phyloP scores from a whole-genome alignment of 208 protist genomes.

The Leptomonas pyrrhocoris region DNA sequence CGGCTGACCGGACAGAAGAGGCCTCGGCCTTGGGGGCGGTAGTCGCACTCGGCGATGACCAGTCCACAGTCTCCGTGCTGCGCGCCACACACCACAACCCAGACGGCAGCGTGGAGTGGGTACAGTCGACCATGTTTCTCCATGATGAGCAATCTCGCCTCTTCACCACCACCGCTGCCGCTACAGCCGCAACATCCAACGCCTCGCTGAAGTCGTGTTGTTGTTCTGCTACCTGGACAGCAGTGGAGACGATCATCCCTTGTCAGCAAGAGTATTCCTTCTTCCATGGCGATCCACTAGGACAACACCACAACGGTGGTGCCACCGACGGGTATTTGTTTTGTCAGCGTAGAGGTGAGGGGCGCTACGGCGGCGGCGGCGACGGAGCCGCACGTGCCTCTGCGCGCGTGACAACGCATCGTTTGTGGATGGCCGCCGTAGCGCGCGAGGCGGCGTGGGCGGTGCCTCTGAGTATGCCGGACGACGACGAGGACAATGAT shows the following conservation, averaged over 20 bases:
- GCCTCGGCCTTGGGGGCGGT: background rate
- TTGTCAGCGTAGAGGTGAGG: conserved; percentile 20
- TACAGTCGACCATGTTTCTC: conserved; percentile 26
- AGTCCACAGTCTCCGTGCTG: conserved; percentile 18
- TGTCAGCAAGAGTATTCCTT: background rate
- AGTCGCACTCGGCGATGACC: conserved; percentile 13
- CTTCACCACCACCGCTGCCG: too few species aligned
- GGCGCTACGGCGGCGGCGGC: conserved; percentile 10
- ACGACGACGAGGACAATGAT: conserved; percentile 12
- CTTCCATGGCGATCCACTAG: background rate
- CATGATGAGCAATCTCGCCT: conserved; percentile 10
- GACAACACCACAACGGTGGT: too few species aligned
- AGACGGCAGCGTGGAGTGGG: background rate
- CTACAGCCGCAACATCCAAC: background rate
- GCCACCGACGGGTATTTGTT: conserved; percentile 1
- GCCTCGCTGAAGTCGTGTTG: background rate
- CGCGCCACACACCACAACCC: background rate
- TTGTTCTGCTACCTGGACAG: conserved; percentile 4
- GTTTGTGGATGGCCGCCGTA: conserved; percentile 35
- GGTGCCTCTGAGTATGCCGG: conserved; percentile 25
- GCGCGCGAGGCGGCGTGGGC: conserved; percentile 28
- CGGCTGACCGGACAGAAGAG: background rate
- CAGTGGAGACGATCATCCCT: conserved; percentile 7
- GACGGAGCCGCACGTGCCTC: conserved; percentile 3
- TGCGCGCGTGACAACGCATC: background rate